Evolutionary conservation across 345 rosid species (phyloP), one percentile per base, ranked within the genome.

Genomic region (Pugionium dolabratum): DNA sequence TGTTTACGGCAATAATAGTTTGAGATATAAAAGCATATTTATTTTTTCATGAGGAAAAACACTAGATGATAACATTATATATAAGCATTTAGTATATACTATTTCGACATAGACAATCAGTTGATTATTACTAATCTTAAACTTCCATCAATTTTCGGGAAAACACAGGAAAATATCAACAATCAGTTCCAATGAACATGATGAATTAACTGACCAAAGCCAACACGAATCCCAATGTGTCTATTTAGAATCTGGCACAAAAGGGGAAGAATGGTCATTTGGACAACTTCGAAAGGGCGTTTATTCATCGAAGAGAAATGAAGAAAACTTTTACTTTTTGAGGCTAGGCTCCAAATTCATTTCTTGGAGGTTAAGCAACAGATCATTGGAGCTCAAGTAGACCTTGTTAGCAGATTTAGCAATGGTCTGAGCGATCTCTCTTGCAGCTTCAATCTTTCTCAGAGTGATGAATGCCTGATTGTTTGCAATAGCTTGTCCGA

Each of bases 401-500:
- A 87, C 90, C 76, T 78, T 88, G 88, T 94, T 89, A 72, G 80
- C 74, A 4, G 96, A 83, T 42, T 71, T 72, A 3, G 97, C 49
- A 7, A 93, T 90, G 3, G 90, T 93, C 0, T 86, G 87, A 0
- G 98, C 94, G 26, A 90, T 93, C 70, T 93, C 97, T 82, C 98
- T 86, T 1, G 92, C 82, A 5, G 98, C 98, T 79, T 93, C 98
- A 18, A 93, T 93, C 80, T 80, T 88, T 76, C 98, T 86, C 62
- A 93, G 78, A 0, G 98, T 88, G 74, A 90, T 87, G 62, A 93
- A 93, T 2, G 98, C 96, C 9, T 90, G 87, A 70, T 93, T 93
- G 64, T 84, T 86, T 8, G 97, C 98, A 54, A 93, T 93, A 8
- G 97, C 94, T 75, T 88, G 88, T 51, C 98, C 98, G 35, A 93